Conservation (phyloP, 2,329 filamentous ascomycete species). For the Helminthosporium solani region DNA sequence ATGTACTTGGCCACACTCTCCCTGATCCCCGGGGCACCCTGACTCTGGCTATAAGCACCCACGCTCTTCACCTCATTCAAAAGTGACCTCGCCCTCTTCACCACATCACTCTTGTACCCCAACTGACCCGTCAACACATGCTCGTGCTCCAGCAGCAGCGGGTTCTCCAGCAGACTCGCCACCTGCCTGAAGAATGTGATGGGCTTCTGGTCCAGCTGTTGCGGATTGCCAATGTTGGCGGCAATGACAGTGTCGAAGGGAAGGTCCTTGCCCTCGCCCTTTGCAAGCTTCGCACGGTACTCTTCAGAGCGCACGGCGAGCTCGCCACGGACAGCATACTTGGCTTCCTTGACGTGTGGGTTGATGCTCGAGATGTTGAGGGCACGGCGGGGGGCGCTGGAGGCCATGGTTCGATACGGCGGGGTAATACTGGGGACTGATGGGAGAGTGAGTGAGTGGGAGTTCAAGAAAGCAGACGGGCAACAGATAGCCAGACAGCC, state of each 20-base stretch:
- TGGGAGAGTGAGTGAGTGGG: slow-evolving; percentile 8
- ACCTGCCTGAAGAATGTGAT: slow-evolving; percentile 99
- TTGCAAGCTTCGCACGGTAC: slow-evolving; percentile 71
- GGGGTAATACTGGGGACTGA: slow-evolving; percentile 4
- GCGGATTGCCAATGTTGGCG: slow-evolving; percentile 98
- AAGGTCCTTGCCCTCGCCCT: slow-evolving; percentile 62
- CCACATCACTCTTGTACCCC: slow-evolving; percentile 86
- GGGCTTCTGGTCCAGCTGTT: slow-evolving; percentile 98
- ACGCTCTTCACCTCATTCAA: slow-evolving; percentile 84
- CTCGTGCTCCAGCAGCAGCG: slow-evolving; percentile 76
- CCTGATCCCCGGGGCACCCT: slow-evolving; percentile 81
- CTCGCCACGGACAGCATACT: slow-evolving; percentile 96
- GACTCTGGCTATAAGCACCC: slow-evolving; percentile 93
- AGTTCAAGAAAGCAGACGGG: slow-evolving; percentile 8
- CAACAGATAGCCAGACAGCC: background rate
- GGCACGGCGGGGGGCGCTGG: slow-evolving; percentile 41
- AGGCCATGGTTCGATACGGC: slow-evolving; percentile 47
- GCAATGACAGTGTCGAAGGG: slow-evolving; percentile 92
- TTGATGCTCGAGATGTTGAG: slow-evolving; percentile 90
- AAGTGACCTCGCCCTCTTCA: slow-evolving; percentile 78
- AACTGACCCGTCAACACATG: slow-evolving; percentile 72
- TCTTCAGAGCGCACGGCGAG: slow-evolving; percentile 90
- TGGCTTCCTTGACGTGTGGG: slow-evolving; percentile 77
- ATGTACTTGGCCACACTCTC: slow-evolving; percentile 92
- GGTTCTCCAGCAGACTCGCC: slow-evolving; percentile 88